phyloP scores from a whole-genome alignment of 1,284 basidiomycete genomes.

The Pholiota adiposa region DNA sequence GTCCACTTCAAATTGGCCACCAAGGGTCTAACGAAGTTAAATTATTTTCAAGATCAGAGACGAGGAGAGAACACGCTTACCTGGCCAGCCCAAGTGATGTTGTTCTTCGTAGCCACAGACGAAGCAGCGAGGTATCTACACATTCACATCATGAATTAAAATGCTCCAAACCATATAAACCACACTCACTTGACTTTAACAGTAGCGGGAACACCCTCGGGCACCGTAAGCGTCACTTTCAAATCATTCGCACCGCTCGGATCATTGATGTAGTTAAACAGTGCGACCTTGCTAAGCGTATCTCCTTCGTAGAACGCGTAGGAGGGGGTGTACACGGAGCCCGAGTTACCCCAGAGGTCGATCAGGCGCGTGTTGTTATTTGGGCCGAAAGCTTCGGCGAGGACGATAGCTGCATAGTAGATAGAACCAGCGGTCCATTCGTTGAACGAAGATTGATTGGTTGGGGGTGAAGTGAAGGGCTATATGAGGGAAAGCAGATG shows the following conservation, averaged over 20 bases:
- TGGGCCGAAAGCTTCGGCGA: constrained; percentile 70
- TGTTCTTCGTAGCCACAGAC: constrained; percentile 62
- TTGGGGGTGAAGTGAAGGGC: constrained; percentile 67
- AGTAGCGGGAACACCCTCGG: constrained; percentile 50
- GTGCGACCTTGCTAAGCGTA: constrained; percentile 57
- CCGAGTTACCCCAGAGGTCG: constrained; percentile 57
- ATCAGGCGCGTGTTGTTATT: constrained; percentile 63
- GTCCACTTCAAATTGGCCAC: constrained; percentile 60
- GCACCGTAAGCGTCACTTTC: constrained; percentile 46
- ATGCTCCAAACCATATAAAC: constrained; percentile 39
- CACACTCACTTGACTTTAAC: constrained; percentile 59
- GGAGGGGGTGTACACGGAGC: constrained; percentile 60
- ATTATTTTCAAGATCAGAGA: background rate
- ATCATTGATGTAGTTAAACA: constrained; percentile 76
- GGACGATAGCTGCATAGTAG: constrained; percentile 69
- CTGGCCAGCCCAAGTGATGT: constrained; percentile 80
- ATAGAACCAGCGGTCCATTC: constrained; percentile 67
- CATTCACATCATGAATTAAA: constrained; percentile 23
- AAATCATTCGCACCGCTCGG: constrained; percentile 49
- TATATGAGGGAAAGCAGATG: constrained; percentile 20
- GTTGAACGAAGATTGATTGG: constrained; percentile 58
- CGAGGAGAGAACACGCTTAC: constrained; percentile 35
- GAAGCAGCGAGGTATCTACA: constrained; percentile 51
- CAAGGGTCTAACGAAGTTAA: constrained; percentile 51
- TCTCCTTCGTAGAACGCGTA: constrained; percentile 77